Conservation (phyloP, 1,139 yeast genomes). For the Kazachstania sp. region DNA sequence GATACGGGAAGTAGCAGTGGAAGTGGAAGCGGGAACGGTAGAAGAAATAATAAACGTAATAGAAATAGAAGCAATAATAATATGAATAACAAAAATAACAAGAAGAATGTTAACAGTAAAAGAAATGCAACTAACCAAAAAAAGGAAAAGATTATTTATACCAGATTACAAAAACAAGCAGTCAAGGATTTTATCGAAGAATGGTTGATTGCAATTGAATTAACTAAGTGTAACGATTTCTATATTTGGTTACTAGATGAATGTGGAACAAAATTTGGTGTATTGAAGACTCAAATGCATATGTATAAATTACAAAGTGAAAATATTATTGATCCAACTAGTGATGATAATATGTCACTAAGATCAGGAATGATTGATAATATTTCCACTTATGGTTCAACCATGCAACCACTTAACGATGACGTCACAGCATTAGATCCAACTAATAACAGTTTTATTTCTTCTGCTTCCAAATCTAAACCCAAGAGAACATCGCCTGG, state of each 20-base stretch:
- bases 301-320: slow-evolving; percentile 17
- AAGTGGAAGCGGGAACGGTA: neutral
- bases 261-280: slow-evolving; percentile 17
- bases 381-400: neutral
- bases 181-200: slow-evolving; percentile 27
- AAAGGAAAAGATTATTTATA: slow-evolving; percentile 2
- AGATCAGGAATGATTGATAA: neutral
- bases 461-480: neutral
- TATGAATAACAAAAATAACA: neutral
- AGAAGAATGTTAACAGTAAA: neutral
- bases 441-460: neutral
- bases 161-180: slow-evolving; percentile 16
- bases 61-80: neutral
- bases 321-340: neutral
- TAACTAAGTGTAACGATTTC: slow-evolving; percentile 29
- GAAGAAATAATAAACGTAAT: neutral
- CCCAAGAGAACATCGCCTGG: neutral
- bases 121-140: neutral
- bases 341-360: neutral
- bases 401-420: neutral
- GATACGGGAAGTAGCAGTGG: neutral
- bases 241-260: slow-evolving; percentile 28
- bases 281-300: slow-evolving; percentile 19
- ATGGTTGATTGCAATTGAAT: slow-evolving; percentile 27
- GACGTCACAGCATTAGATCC: neutral